phyloP scores from a whole-genome alignment of 2,329 filamentous ascomycete species.

The Elsinoe necatrix region DNA sequence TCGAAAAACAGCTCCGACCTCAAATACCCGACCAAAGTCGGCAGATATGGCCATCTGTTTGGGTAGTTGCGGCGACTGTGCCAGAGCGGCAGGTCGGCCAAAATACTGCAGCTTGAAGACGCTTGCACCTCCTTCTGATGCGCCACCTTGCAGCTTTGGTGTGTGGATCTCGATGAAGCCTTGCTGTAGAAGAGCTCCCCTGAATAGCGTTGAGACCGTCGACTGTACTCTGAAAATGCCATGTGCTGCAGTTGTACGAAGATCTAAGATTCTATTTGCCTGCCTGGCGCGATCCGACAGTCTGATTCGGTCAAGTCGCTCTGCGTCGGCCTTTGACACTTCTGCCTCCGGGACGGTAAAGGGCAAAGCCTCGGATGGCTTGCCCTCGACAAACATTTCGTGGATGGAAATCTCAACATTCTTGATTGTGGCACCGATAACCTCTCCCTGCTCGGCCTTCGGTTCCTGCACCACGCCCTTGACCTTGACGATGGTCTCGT shows the following conservation, averaged over 20 bases:
- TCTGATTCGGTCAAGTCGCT: slow-evolving; percentile 50
- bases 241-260: slow-evolving; percentile 79
- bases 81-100: slow-evolving; percentile 74
- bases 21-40: slow-evolving; percentile 82
- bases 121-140: slow-evolving; percentile 82
- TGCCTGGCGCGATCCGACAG: slow-evolving; percentile 67
- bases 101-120: slow-evolving; percentile 94
- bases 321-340: slow-evolving; percentile 49
- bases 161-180: slow-evolving; percentile 92
- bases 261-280: slow-evolving; percentile 70
- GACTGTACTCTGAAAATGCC: slow-evolving; percentile 82
- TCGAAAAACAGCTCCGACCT: slow-evolving; percentile 83
- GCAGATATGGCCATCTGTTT: slow-evolving; percentile 91
- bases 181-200: slow-evolving; percentile 61
- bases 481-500: slow-evolving; percentile 71
- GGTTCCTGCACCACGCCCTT: slow-evolving; percentile 65
- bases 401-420: slow-evolving; percentile 67
- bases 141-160: slow-evolving; percentile 80
- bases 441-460: slow-evolving; percentile 54
- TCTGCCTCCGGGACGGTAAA: slow-evolving; percentile 66
- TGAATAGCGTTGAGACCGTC: slow-evolving; percentile 71
- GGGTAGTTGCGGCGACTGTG: slow-evolving; percentile 82
- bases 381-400: slow-evolving; percentile 53
- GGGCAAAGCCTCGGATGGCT: slow-evolving; percentile 53
- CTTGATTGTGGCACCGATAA: slow-evolving; percentile 68